These are phyloP conservation scores for Penicillium sp. DNA, from an alignment of 2,329 filamentous ascomycete species.

Conservation along the genomic window DNA sequence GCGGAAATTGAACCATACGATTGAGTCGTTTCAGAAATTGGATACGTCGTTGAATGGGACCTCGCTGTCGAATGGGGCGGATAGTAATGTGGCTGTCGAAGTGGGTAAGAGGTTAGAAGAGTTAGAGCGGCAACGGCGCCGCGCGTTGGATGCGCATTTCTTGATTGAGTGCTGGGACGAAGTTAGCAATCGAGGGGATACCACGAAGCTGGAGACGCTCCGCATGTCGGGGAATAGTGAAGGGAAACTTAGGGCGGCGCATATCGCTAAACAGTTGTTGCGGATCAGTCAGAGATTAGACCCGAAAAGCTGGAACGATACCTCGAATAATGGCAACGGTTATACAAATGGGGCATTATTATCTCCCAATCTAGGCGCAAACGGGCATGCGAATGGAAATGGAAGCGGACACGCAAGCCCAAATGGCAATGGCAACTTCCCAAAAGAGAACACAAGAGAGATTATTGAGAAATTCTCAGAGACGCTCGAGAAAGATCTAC, in stretches of 20 bases:
- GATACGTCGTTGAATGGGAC: constrained; percentile 74
- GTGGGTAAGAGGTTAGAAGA: constrained; percentile 94
- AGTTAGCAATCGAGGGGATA: constrained; percentile 81
- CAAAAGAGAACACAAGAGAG: constrained; percentile 67
- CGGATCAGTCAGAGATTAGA: constrained; percentile 91
- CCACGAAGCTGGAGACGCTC: constrained; percentile 84
- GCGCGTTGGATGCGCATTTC: constrained; percentile 90
- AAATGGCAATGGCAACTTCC: constrained; percentile 39
- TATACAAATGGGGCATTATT: constrained; percentile 19
- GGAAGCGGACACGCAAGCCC: constrained; percentile 38
- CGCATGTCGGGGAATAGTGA: constrained; percentile 79
- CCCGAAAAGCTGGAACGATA: constrained; percentile 63
- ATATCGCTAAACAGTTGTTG: constrained; percentile 89
- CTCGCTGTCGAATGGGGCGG: constrained; percentile 29
- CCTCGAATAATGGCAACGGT: constrained; percentile 43
- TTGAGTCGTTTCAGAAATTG: constrained; percentile 84
- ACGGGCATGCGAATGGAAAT: constrained; percentile 42
- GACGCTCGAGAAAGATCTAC: constrained; percentile 86
- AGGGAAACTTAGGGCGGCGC: constrained; percentile 88
- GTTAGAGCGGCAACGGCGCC: constrained; percentile 82
- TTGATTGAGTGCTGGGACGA: constrained; percentile 96
- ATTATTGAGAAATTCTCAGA: constrained; percentile 96
- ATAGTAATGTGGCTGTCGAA: constrained; percentile 77
- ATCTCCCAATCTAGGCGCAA: constrained; percentile 26
- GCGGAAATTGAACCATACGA: constrained; percentile 84